Conservation (phyloP, 2,329 filamentous ascomycete species). For the Leptographium galeiforme region DNA sequence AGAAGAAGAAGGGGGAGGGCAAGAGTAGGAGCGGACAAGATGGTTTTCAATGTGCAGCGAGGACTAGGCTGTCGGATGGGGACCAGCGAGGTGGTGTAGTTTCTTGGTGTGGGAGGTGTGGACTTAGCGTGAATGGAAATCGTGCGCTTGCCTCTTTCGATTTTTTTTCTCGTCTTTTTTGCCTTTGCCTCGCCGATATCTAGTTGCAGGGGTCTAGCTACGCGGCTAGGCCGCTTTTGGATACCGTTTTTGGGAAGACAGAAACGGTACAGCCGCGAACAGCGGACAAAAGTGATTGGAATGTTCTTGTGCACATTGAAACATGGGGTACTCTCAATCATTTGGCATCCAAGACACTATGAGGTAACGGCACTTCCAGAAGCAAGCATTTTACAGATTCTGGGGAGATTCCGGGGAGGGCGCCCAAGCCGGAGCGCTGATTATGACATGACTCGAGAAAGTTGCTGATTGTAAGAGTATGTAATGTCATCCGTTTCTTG, state of each 20-base stretch:
- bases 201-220: neutral
- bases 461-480: too few relatives aligned
- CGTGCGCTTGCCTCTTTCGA: neutral
- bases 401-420: too few relatives aligned
- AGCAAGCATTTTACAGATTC: neutral
- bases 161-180: neutral
- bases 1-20: neutral
- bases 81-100: neutral
- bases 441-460: neutral
- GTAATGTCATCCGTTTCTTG: too few relatives aligned
- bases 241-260: neutral
- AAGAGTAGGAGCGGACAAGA: constrained; percentile 3
- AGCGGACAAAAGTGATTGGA: neutral
- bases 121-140: constrained; percentile 7
- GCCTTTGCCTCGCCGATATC: neutral
- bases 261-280: neutral
- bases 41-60: constrained; percentile 9
- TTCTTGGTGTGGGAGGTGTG: constrained; percentile 7
- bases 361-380: neutral
- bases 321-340: too few relatives aligned
- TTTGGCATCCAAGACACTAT: too few relatives aligned
- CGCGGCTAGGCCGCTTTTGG: neutral
- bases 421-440: too few relatives aligned
- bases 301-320: neutral
- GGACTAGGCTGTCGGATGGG: constrained; percentile 1